Conservation (phyloP, 2,329 filamentous ascomycete species). For the Biscogniauxia sp. region DNA sequence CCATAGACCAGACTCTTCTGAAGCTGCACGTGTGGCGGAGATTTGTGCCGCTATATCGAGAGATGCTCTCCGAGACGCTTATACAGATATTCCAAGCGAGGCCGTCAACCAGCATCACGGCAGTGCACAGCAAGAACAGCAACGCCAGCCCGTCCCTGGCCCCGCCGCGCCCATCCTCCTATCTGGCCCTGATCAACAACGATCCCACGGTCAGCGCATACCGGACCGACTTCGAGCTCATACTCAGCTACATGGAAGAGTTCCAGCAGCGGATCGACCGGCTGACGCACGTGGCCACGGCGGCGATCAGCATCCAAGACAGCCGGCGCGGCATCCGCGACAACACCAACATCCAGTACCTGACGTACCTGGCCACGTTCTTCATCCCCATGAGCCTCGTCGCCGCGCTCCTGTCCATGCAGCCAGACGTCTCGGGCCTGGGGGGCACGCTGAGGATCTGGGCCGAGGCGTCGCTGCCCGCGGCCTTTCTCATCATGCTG, state of each 20-base stretch:
- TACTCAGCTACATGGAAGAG: slow-evolving; percentile 29
- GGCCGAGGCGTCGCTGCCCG: neutral
- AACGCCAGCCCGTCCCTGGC: neutral
- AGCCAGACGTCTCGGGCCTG: slow-evolving; percentile 17
- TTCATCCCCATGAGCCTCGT: slow-evolving; percentile 34
- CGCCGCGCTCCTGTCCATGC: slow-evolving; percentile 32
- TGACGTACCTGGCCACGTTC: slow-evolving; percentile 34
- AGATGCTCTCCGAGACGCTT: slow-evolving; percentile 27
- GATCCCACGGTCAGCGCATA: slow-evolving; percentile 12
- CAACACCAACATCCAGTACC: slow-evolving; percentile 31
- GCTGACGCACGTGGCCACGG: slow-evolving; percentile 31
- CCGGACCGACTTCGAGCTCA: slow-evolving; percentile 24
- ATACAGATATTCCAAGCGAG: slow-evolving; percentile 11
- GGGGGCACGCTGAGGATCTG: slow-evolving; percentile 2
- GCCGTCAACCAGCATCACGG: neutral
- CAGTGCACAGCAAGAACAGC: neutral
- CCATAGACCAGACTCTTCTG: slow-evolving; percentile 12
- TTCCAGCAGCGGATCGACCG: slow-evolving; percentile 33
- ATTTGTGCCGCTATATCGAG: slow-evolving; percentile 26
- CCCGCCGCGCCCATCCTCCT: neutral
- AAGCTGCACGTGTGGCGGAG: slow-evolving; percentile 28
- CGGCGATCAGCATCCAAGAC: slow-evolving; percentile 32
- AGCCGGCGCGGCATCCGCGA: slow-evolving; percentile 29
- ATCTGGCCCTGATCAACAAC: neutral
- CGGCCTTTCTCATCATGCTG: neutral